Percentiles rank a stretch among this genome's conserved stretches.
Evolutionary conservation across 73 alveolate species (phyloP).

Genomic region (Paramecium bursaria): DNA sequence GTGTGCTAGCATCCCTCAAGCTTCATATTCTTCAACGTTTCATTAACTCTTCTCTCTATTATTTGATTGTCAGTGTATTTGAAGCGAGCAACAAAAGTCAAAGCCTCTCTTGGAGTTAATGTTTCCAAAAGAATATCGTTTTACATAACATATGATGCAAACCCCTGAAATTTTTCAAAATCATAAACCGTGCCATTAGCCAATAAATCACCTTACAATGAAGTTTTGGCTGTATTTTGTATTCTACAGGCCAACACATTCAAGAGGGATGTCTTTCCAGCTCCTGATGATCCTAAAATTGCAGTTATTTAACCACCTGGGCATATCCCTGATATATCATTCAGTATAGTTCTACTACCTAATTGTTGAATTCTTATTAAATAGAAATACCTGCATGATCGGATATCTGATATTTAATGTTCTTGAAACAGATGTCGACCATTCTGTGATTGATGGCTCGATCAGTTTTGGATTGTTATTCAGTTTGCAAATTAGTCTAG

Average conservation of each 20-base stretch:
- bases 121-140: constrained; percentile 72
- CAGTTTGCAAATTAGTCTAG: too few relatives aligned
- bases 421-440: constrained; percentile 57
- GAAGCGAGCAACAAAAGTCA: constrained; percentile 69
- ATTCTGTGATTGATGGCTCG: too few relatives aligned
- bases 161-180: constrained; percentile 35
- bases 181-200: constrained; percentile 53
- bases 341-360: constrained; percentile 68
- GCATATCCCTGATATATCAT: constrained; percentile 83
- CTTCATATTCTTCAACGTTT: constrained; percentile 63
- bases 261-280: constrained; percentile 95
- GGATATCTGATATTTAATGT: constrained; percentile 58
- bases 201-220: constrained; percentile 68
- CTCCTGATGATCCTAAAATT: constrained; percentile 95
- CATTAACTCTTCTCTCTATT: constrained; percentile 56
- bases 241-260: constrained; percentile 87
- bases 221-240: constrained; percentile 70
- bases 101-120: constrained; percentile 69
- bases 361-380: neutral
- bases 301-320: constrained; percentile 88
- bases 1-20: constrained; percentile 73
- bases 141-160: constrained; percentile 72
- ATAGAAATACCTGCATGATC: constrained; percentile 21
- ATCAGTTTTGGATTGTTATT: too few relatives aligned
- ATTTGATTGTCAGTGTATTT: constrained; percentile 28